phyloP scores from a whole-genome alignment of 2,329 filamentous ascomycete species.

The Monosporascus sp. region DNA sequence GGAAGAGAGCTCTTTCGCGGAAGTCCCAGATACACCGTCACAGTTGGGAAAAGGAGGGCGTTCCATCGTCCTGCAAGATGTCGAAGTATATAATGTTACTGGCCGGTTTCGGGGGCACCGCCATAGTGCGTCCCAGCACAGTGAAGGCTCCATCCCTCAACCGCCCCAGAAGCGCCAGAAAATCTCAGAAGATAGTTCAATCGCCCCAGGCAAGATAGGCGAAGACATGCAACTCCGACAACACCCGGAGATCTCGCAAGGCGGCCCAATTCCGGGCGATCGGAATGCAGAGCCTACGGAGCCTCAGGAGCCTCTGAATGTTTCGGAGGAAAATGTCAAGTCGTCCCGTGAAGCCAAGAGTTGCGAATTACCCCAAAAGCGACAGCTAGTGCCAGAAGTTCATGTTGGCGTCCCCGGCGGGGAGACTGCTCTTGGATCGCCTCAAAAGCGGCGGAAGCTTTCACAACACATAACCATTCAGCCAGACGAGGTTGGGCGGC shows the following conservation, averaged over 20 bases:
- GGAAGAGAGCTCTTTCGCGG: not conserved
- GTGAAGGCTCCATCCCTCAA: not conserved
- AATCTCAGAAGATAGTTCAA: not conserved
- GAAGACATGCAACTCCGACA: too few species aligned
- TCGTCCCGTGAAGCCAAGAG: too few species aligned
- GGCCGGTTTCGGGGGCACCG: constrained; percentile 2
- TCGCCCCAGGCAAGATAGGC: too few species aligned
- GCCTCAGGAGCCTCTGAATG: not conserved
- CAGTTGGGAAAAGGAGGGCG: constrained; percentile 1
- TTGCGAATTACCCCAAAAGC: too few species aligned
- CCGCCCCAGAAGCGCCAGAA: not conserved
- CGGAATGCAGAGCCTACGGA: not conserved
- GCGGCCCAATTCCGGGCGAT: not conserved
- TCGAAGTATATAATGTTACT: constrained; percentile 18
- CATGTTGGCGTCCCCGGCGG: too few species aligned
- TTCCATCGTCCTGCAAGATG: constrained; percentile 16
- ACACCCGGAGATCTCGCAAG: not conserved
- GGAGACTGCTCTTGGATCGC: not conserved
- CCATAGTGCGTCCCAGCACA: not conserved
- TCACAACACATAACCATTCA: not conserved
- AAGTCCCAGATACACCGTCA: not conserved
- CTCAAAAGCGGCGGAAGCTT: not conserved
- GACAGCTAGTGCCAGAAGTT: too few species aligned
- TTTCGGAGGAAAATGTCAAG: not conserved
- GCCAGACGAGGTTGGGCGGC: not conserved